Conservation (phyloP, 192 early-diverging fungal genomes). For the Coemansia sp. region DNA sequence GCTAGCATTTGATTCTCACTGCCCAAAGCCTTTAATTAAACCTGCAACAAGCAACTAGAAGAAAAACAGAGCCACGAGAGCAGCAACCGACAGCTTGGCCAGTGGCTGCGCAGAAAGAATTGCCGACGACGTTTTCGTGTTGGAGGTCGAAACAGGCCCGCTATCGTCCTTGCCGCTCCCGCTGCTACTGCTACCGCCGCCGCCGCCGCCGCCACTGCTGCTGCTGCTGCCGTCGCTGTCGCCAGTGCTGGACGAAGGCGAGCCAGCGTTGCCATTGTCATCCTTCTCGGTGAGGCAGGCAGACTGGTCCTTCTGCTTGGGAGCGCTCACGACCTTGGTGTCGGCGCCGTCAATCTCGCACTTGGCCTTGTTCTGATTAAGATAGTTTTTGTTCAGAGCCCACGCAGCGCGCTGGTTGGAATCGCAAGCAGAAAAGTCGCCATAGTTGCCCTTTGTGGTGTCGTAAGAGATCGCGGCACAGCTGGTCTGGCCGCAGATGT, state of each 20-base stretch:
- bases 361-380: conserved; percentile 28
- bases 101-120: neutral
- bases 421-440: conserved; percentile 41
- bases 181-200: neutral
- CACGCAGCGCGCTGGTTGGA: conserved; percentile 31
- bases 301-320: conserved; percentile 25
- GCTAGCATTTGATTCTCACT: too few species aligned
- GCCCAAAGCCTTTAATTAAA: too few species aligned
- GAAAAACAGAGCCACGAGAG: neutral
- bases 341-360: conserved; percentile 36
- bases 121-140: neutral
- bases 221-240: conserved; percentile 1
- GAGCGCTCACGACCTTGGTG: conserved; percentile 17
- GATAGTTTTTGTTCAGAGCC: conserved; percentile 44
- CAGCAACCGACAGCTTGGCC: neutral
- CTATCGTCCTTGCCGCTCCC: neutral
- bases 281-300: conserved; percentile 32
- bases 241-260: conserved; percentile 7
- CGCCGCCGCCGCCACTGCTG: neutral
- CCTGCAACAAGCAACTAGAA: conserved; percentile 13
- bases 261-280: conserved; percentile 20
- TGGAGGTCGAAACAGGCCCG: neutral
- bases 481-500: conserved; percentile 39
- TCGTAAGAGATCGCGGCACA: conserved; percentile 40
- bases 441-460: conserved; percentile 37